Base-by-base conservation (phyloP, 2,329 filamentous ascomycete species). In the Trichoderma gracile region DNA sequence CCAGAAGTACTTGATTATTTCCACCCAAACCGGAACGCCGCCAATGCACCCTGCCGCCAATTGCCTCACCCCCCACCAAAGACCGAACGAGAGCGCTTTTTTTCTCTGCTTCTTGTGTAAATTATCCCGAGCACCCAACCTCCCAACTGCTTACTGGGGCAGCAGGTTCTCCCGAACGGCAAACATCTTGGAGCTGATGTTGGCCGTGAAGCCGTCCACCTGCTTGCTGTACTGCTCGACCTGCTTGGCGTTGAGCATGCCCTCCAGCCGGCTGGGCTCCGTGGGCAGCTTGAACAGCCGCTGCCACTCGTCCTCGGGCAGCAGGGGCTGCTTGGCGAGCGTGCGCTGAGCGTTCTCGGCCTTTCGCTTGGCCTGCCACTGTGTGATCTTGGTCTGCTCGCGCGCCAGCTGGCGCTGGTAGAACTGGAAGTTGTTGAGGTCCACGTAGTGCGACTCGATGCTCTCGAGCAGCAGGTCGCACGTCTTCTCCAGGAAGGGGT, bases 271-370 rank as follows among this genome's bases (percentile, higher is more conserved):
- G 80, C 90, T 96, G 64, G 95, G 94, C 82, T 98, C 94, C 76
- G 92, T 89, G 27, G 95, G 95, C 71, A 99, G 86, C 87, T 99
- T 99, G 86, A 98, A 99, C 72, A 98, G 84, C 76, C 92, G 89
- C 81, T 96, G 92, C 93, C 93, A 99, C 83, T 99, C 95, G 74
- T 98, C 94, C 81, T 99, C 95, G 43, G 95, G 93, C 56, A 98
- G 86, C 43, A 87, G 88, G 46, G 89, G 78, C 80, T 98, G 93
- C 85, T 98, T 98, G 70, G 94, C 90, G 43, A 92, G 87, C 64
- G 86, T 84, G 65, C 95, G 87, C 66, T 89, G 89, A 33, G 90
- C 89, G 76, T 99, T 99, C 85, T 99, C 95, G 17, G 92, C 89
- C 83, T 97, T 96, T 76, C 95, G 90, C 88, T 99, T 98, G 67